Conservation (phyloP, 2,329 filamentous ascomycete genomes). For the Venturia effusa region DNA sequence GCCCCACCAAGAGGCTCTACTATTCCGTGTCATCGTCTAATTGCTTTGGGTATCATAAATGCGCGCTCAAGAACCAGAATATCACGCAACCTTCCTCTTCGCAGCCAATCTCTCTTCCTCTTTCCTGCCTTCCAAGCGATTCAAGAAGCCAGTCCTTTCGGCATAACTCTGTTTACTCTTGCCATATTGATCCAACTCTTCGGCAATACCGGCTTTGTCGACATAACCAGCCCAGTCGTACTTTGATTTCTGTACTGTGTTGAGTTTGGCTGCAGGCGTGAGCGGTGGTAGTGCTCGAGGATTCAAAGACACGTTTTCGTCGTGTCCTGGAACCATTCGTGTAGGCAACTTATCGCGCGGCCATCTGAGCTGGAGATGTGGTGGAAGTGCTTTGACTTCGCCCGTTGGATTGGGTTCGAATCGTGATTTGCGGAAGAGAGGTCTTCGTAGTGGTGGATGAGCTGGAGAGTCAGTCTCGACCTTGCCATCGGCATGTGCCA, state of each 20-base stretch:
- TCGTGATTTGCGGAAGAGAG: constrained; percentile 34
- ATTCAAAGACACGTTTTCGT: constrained; percentile 14
- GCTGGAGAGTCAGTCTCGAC: constrained; percentile 18
- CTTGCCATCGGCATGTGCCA: constrained; percentile 21
- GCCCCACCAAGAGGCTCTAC: background rate
- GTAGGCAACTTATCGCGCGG: constrained; percentile 20
- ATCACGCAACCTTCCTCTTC: constrained; percentile 7
- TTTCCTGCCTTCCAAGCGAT: constrained; percentile 42
- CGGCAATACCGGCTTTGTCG: constrained; percentile 48
- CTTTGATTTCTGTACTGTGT: constrained; percentile 55
- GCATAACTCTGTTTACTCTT: constrained; percentile 52
- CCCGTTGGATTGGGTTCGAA: constrained; percentile 41
- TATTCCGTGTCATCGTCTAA: background rate
- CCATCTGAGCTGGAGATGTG: constrained; percentile 32
- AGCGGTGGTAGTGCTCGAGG: background rate
- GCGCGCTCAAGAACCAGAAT: background rate
- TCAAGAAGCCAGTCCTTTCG: constrained; percentile 52
- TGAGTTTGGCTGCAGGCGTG: constrained; percentile 44
- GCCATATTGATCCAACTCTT: constrained; percentile 50
- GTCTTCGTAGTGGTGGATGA: constrained; percentile 22
- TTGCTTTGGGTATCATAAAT: constrained; percentile 1
- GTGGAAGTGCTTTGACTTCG: constrained; percentile 33
- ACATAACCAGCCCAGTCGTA: constrained; percentile 57
- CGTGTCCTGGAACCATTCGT: background rate
- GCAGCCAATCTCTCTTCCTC: constrained; percentile 44